A percentile compares a stretch with the other conserved stretches of the same genome.
phyloP scores from a whole-genome alignment of 2,329 filamentous ascomycete genomes.

The Trichoderma cornu-damae region DNA sequence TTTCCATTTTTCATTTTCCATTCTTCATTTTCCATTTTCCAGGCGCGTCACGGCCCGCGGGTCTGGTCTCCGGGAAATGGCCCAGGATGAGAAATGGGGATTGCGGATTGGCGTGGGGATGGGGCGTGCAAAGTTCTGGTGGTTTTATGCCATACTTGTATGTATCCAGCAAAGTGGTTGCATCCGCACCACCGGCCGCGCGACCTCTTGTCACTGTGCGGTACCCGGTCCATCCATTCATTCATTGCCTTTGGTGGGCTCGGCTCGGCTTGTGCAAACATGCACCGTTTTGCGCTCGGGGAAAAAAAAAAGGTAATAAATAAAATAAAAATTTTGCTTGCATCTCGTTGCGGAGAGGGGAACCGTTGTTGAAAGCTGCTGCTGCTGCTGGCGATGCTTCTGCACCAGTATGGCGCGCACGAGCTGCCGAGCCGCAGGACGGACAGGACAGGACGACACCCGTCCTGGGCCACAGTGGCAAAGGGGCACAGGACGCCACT shows the following conservation, averaged over 20 bases:
- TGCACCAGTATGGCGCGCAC: background rate
- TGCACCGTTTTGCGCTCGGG: too few relatives aligned
- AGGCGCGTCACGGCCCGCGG: constrained; percentile 2
- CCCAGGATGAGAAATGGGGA: background rate
- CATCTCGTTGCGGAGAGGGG: too few relatives aligned
- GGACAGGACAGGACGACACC: background rate
- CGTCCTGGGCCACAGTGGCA: background rate
- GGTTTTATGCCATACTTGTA: background rate
- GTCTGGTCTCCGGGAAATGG: constrained; percentile 11
- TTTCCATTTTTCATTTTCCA: background rate
- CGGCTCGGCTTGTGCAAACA: too few relatives aligned
- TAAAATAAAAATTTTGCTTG: too few relatives aligned
- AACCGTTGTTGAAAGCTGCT: too few relatives aligned
- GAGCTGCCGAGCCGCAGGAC: constrained; percentile 7
- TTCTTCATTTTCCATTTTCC: constrained; percentile 5
- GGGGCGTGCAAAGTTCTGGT: too few relatives aligned
- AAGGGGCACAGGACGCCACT: background rate
- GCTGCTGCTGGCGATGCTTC: background rate
- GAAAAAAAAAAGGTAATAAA: too few relatives aligned
- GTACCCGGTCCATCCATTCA: too few relatives aligned
- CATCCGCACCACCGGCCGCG: background rate
- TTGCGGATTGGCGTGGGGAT: background rate
- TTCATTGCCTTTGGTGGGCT: too few relatives aligned
- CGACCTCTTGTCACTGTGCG: too few relatives aligned
- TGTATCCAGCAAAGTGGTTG: background rate